Percentiles rank a stretch among this genome's conserved stretches.
Conservation (phyloP, 1,284 basidiomycete species). For the Stygiomarasmius scandens region DNA sequence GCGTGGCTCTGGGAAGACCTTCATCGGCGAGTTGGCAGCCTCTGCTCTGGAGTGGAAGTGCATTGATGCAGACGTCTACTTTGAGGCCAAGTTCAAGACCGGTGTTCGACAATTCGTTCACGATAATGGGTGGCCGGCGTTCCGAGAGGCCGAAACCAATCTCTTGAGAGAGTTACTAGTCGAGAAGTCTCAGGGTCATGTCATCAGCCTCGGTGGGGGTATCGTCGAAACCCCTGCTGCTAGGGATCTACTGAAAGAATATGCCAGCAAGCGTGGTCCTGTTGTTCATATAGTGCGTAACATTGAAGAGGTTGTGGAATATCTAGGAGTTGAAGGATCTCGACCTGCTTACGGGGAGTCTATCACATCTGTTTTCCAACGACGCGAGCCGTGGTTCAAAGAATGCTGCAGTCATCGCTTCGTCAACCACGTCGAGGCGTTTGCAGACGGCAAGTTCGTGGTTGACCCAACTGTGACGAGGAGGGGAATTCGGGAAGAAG, state of each 20-base stretch:
- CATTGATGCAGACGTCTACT: constrained; percentile 87
- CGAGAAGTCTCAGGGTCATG: constrained; percentile 60
- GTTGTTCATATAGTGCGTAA: constrained; percentile 48
- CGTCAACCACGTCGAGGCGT: constrained; percentile 68
- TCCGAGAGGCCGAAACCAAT: constrained; percentile 66
- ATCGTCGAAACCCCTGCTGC: constrained; percentile 87
- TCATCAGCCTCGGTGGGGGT: constrained; percentile 94
- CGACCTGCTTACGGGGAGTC: constrained; percentile 89
- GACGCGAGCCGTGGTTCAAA: constrained; percentile 88
- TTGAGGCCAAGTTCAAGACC: constrained; percentile 67
- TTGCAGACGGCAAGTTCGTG: constrained; percentile 23
- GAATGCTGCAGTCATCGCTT: constrained; percentile 88
- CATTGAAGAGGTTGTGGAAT: constrained; percentile 55
- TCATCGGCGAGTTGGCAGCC: constrained; percentile 83
- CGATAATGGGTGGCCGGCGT: constrained; percentile 76
- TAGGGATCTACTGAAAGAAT: constrained; percentile 70
- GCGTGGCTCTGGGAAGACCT: constrained; percentile 96
- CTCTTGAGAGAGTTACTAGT: constrained; percentile 65
- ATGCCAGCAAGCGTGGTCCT: constrained; percentile 54
- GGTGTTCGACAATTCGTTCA: constrained; percentile 81
- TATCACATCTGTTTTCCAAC: constrained; percentile 79
- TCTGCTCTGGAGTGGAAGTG: constrained; percentile 76
- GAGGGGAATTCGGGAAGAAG: constrained; percentile 37
- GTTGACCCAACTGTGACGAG: constrained; percentile 18
- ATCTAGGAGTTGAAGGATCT: constrained; percentile 76